Percentiles rank a stretch among this genome's conserved stretches.
phyloP scores from a whole-genome alignment of 306 rosid species.

The Cucurbita maxima region DNA sequence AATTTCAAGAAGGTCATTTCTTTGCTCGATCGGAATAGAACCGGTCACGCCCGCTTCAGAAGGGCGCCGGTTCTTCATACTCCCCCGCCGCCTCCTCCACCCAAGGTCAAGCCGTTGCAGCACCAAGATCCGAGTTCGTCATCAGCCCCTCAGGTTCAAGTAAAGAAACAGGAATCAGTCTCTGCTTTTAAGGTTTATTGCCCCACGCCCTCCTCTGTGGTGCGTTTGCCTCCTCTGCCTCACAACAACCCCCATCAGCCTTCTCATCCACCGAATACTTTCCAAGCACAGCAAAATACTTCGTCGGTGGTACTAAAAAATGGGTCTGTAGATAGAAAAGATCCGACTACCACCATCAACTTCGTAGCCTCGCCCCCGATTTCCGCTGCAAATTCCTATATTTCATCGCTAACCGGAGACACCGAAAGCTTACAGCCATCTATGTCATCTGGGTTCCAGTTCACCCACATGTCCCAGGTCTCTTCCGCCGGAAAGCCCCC shows the following conservation, averaged over 20 bases:
- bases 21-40: slow-evolving; percentile 31
- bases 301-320: background rate
- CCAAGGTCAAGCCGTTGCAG: slow-evolving; percentile 3
- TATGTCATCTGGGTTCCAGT: slow-evolving; percentile 45
- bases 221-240: slow-evolving; percentile 31
- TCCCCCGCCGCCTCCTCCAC: background rate
- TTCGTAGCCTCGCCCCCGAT: slow-evolving; percentile 26
- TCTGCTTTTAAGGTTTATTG: slow-evolving; percentile 61
- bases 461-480: slow-evolving; percentile 33
- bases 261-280: background rate
- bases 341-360: slow-evolving; percentile 8
- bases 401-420: slow-evolving; percentile 41
- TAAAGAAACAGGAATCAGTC: slow-evolving; percentile 10
- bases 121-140: slow-evolving; percentile 8
- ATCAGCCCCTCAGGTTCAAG: background rate
- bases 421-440: slow-evolving; percentile 24
- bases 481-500: slow-evolving; percentile 44
- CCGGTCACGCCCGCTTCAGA: slow-evolving; percentile 77
- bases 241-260: background rate
- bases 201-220: slow-evolving; percentile 29
- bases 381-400: slow-evolving; percentile 37
- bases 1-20: slow-evolving; percentile 59
- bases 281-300: background rate
- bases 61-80: slow-evolving; percentile 16
- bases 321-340: slow-evolving; percentile 23